Evolutionary conservation across 768 basidiomycete genomes (phyloP).

Genomic region (Collybia sordida): DNA sequence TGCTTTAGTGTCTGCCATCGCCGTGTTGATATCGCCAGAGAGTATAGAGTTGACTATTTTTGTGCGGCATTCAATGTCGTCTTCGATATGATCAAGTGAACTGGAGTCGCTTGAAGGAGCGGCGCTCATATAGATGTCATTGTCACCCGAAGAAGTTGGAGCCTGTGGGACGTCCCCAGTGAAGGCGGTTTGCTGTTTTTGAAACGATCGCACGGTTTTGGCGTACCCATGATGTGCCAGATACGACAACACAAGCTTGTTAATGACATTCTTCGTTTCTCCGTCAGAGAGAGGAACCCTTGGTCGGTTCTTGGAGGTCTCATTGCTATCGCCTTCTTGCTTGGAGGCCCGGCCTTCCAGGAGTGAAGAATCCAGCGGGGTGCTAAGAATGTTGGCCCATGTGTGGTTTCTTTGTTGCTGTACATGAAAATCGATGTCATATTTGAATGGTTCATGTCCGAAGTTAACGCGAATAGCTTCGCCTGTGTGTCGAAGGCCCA

Average conservation of each 20-base stretch:
- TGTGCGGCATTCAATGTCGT: constrained; percentile 68
- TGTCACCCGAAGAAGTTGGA: constrained; percentile 7
- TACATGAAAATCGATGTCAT: constrained; percentile 87
- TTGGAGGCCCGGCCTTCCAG: constrained; percentile 23
- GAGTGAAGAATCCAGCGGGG: constrained; percentile 44
- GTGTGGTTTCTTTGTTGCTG: constrained; percentile 63
- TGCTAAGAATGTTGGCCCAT: constrained; percentile 67
- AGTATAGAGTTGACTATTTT: constrained; percentile 68
- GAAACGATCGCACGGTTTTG: constrained; percentile 67
- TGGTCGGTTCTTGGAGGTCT: constrained; percentile 6
- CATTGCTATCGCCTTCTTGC: constrained; percentile 15
- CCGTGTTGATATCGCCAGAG: constrained; percentile 69
- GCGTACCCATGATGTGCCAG: constrained; percentile 85
- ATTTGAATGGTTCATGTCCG: constrained; percentile 81
- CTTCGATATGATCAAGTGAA: constrained; percentile 28
- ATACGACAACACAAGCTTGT: constrained; percentile 76
- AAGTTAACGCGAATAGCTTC: constrained; percentile 89
- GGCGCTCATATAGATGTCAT: constrained; percentile 51
- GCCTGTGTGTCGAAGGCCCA: constrained; percentile 79
- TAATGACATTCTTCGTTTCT: constrained; percentile 57
- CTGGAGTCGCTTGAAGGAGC: constrained; percentile 12
- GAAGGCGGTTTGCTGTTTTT: constrained; percentile 33
- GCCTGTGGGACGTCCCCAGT: constrained; percentile 9
- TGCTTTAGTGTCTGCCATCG: constrained; percentile 52
- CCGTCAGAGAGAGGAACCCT: constrained; percentile 42